Base-by-base conservation (phyloP, 306 rosid genomes). In the Rubus idaeus region DNA sequence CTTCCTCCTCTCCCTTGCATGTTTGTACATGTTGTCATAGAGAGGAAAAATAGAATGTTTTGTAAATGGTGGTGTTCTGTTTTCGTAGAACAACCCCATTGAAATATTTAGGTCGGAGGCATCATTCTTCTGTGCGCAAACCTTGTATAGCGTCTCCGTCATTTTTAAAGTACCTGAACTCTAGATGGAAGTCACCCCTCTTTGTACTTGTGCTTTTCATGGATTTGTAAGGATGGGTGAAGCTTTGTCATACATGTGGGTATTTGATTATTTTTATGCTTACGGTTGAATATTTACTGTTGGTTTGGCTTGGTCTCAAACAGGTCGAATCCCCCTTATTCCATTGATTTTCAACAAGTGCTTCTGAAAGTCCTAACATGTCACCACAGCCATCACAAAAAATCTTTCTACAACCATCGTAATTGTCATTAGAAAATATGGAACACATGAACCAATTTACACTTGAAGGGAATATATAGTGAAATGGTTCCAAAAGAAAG, bases 71-170 rank as follows among this genome's bases (percentile, higher is more conserved):
- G 62, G 18, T 75, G 65, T 81, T 74, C 80, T 84, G 71, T 70
- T 68, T 75, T 81, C 62, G 20, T 75, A 74, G 84, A 78, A 78
- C 80, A 80, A 80, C 76, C 80, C 75, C 77, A 62, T 39, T 86
- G 77, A 41, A 70, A 49, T 69, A 75, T 61, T 71, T 52, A 61
- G 85, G 88, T 47, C 13, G 55, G 76, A 67, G 76, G 75, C 49
- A 42, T 67, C 49, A 50, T 67, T 45, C 63, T 76, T 76, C 74
- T 39, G 85, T 52, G 56, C 75, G 75, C 80, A 69, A 76, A 83
- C 82, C 49, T 68, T 89, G 93, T 83, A 85, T 72, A 87, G 88
- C 73, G 80, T 73, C 69, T 71, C 75, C 58, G 75, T 78, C 75
- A 23, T 65, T 30, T 58, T 10, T 44, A 7, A 17, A n/a, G 18